Evolutionary conservation across 768 basidiomycete genomes (phyloP), one percentile per base, ranked within the genome.

Genomic region (Mycena albidolilacea): DNA sequence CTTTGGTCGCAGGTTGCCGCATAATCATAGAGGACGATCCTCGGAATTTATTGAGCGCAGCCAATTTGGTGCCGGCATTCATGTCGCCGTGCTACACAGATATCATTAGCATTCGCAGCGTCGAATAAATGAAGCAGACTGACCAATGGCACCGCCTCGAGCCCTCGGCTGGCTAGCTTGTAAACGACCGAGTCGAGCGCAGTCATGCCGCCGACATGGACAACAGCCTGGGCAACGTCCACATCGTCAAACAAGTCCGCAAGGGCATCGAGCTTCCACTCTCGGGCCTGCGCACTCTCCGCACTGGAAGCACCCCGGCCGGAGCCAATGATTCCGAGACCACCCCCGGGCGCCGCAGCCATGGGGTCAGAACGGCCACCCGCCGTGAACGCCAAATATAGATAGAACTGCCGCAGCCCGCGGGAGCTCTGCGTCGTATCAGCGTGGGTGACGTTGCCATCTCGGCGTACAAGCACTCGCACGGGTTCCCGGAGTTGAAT

Each of bases 401-500:
- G 88, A 83, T 99, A 99, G 82, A 95, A 98, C 79, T 99, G 97
- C 67, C 97, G 93, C 43, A 99, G 85, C 23, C 95, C 95, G 23
- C 95, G 90, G 67, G 94, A 91, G 55, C 91, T 90, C 81, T 93
- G 92, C 41, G 79, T 81, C 52, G 84, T 87, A 43, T 92, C 91
- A 50, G 93, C 89, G 6, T 91, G 88, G 41, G 91, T 91, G 61
- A 94, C 92, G 77, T 94, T 95, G 50, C 95, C 95, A 76, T 96
- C 95, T 19, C 97, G 89, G 64, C 98, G 90, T 30, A 99, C 98
- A 21, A 99, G 91, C n/a, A 99, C 98, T 35, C 98, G 91, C 52
- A 99, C 97, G 23, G 98, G 97, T 81, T 99, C 98, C 64, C 94
- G 91, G 12, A 99, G 90, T 79, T 98, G 95, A 70, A 99, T 96